Evolutionary conservation across 257 asterid genomes (phyloP).

Genomic region (Solanum rostratum): DNA sequence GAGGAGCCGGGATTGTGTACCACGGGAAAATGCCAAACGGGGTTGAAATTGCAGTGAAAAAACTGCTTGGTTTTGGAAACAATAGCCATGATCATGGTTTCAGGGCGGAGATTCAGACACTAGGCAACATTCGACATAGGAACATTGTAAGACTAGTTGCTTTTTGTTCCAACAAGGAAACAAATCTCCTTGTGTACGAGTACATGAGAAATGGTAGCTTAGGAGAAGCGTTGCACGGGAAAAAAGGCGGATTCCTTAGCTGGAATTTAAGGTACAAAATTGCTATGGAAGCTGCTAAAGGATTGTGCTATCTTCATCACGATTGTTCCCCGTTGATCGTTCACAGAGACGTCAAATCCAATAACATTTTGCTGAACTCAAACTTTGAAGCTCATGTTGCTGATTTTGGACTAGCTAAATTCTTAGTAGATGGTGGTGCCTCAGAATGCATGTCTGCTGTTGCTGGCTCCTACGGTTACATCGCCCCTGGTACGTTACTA

Average conservation of each 20-base stretch:
- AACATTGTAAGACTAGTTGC: conserved; percentile 75
- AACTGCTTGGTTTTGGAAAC: conserved; percentile 45
- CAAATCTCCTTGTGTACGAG: conserved; percentile 81
- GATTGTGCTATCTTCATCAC: conserved; percentile 82
- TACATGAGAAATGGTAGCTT: conserved; percentile 94
- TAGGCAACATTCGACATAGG: conserved; percentile 83
- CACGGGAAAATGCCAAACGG: conserved; percentile 71
- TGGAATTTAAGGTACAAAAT: conserved; percentile 85
- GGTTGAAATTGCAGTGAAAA: conserved; percentile 76
- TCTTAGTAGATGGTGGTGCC: conserved; percentile 70
- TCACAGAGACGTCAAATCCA: conserved; percentile 86
- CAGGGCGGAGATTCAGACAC: conserved; percentile 67
- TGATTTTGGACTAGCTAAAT: conserved; percentile 88
- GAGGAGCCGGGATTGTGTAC: conserved; percentile 92
- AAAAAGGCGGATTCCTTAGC: conserved; percentile 59
- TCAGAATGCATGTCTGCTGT: conserved; percentile 94
- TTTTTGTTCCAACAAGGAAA: conserved; percentile 72
- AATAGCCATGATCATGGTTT: conserved; percentile 79
- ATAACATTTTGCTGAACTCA: conserved; percentile 66
- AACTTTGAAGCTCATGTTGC: conserved; percentile 91
- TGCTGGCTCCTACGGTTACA: conserved; percentile 95
- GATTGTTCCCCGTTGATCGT: conserved; percentile 89
- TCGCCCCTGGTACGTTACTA: conserved; percentile 72
- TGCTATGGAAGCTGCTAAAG: conserved; percentile 74
- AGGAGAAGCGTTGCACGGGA: conserved; percentile 84